phyloP scores from a whole-genome alignment of 164 flowering plant species.

The Vitis amurensis region DNA sequence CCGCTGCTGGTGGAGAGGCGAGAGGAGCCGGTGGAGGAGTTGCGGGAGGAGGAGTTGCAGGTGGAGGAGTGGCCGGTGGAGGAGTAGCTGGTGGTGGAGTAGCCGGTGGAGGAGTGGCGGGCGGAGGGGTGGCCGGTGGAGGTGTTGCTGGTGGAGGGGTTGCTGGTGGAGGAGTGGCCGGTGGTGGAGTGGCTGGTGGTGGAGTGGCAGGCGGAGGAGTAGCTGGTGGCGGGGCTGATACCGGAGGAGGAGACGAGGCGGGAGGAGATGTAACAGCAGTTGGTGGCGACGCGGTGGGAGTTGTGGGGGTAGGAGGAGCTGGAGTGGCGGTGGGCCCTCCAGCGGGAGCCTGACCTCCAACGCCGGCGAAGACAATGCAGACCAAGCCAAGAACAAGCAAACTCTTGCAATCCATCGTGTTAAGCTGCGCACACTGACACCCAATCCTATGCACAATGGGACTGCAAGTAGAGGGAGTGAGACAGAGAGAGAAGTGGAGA shows the following conservation, averaged over 20 bases:
- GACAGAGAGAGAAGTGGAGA: background rate
- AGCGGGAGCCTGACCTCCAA: constrained; percentile 50
- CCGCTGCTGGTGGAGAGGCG: constrained; percentile 26
- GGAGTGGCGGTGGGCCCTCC: constrained; percentile 41
- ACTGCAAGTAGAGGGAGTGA: background rate
- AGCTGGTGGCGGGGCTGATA: constrained; percentile 13
- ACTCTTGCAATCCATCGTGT: constrained; percentile 24
- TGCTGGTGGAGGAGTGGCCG: constrained; percentile 16
- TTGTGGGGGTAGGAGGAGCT: constrained; percentile 23
- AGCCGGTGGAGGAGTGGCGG: constrained; percentile 30
- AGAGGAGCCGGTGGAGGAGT: constrained; percentile 19
- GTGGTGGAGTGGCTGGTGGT: constrained; percentile 27
- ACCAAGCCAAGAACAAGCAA: constrained; percentile 24
- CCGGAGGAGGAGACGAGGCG: constrained; percentile 17
- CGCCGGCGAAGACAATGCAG: constrained; percentile 51
- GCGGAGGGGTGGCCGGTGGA: constrained; percentile 19
- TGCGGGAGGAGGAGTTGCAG: constrained; percentile 23
- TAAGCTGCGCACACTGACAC: constrained; percentile 7
- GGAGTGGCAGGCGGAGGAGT: constrained; percentile 26
- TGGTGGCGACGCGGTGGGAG: constrained; percentile 17
- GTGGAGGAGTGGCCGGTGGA: constrained; percentile 15
- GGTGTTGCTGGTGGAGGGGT: constrained; percentile 20
- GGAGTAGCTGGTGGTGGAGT: constrained; percentile 28
- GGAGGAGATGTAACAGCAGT: constrained; percentile 18
- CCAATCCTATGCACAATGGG: background rate